Conservation (phyloP, 2,329 filamentous ascomycete species). For the Trichophyton schoenleinii region DNA sequence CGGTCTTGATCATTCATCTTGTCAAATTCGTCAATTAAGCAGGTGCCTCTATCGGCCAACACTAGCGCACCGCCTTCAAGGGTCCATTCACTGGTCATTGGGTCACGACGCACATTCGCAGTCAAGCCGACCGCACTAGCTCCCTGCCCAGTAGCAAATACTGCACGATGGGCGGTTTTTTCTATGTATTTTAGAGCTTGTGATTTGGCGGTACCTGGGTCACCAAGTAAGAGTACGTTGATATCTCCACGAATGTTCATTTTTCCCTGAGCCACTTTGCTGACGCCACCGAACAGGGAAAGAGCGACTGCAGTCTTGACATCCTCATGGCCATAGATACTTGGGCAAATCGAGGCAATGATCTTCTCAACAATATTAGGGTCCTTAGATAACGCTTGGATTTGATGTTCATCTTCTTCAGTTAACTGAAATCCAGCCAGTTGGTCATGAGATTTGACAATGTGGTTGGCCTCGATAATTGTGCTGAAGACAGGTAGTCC, state of each 20-base stretch:
- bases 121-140: constrained; percentile 96
- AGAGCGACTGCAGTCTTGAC: constrained; percentile 95
- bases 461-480: constrained; percentile 91
- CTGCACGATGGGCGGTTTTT: constrained; percentile 89
- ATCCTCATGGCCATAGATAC: constrained; percentile 91
- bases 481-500: constrained; percentile 98
- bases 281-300: constrained; percentile 87
- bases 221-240: constrained; percentile 89
- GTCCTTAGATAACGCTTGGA: constrained; percentile 76
- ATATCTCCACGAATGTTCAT: constrained; percentile 94
- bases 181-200: constrained; percentile 96
- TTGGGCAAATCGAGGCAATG: constrained; percentile 83
- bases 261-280: constrained; percentile 76
- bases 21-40: constrained; percentile 97
- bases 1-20: constrained; percentile 99
- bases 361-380: constrained; percentile 88
- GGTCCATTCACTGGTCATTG: constrained; percentile 93
- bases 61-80: constrained; percentile 91
- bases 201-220: constrained; percentile 95
- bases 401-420: constrained; percentile 85
- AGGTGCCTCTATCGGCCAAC: constrained; percentile 85
- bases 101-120: constrained; percentile 88
- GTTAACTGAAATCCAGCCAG: constrained; percentile 91
- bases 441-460: constrained; percentile 94
- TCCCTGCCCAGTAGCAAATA: constrained; percentile 95